Base-by-base conservation (phyloP, 2,329 filamentous ascomycete genomes). In the Phoma herbarum region DNA sequence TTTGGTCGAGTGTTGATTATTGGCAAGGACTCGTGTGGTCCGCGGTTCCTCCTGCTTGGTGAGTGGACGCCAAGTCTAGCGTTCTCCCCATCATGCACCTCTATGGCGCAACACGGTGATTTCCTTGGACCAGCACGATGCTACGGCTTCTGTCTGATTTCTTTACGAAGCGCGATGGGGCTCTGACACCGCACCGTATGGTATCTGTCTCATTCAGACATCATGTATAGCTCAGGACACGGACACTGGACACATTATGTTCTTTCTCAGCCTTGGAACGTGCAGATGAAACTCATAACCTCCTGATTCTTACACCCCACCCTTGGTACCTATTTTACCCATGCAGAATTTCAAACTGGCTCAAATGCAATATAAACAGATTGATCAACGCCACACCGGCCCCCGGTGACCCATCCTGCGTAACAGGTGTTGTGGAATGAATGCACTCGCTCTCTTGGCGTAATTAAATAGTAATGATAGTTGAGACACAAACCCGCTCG, bases 391-490 rank as follows among this genome's bases (percentile, higher is more conserved):
- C 35, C 35, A 20, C 35, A 39, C 37, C 37, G 20, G 37, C 12
- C 37, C 18, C 20, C 20, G 37, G 37, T 41, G 37, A n/a, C 37
- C 37, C 37, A 23, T 39, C 37, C 37, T 11, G n/a, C n/a, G n/a
- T n/a, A n/a, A n/a, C n/a, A n/a, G n/a, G n/a, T n/a, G n/a, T n/a
- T n/a, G n/a, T n/a, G 6, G 37, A 41, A 41, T 41, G 20, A 23
- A 41, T 23, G 37, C 37, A 41, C 20, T 41, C 37, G 18, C 20
- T 23, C 20, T 41, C 18, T 41, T 20, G 18, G 35, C 20, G 37
- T 41, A 18, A 54, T 59, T 59, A 59, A 59, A 55, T 56, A 60
- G 33, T 60, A 52, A 48, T 43, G 51, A 44, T 60, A 55, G 47
- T 47, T 59, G 57, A 54, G 50, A 60, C 46, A 56, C 57, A 52